These are phyloP conservation scores for Dacryopinax spathularia DNA, from an alignment of 768 basidiomycete genomes.

Conservation along the genomic window DNA sequence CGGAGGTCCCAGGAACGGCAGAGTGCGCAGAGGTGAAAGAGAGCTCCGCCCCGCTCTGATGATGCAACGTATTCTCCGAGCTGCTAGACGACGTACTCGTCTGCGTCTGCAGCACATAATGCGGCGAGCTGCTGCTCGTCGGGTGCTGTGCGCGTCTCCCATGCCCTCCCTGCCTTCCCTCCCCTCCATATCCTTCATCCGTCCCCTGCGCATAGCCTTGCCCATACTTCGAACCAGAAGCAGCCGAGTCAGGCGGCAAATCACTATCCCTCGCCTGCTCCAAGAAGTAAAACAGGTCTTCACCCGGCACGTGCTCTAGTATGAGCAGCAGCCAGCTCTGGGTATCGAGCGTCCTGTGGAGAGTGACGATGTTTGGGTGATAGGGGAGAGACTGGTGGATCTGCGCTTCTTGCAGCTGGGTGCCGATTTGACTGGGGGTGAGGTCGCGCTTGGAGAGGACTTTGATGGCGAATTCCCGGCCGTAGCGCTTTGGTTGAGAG, in stretches of 20 bases:
- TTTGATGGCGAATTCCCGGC: slow-evolving; percentile 87
- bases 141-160: too few relatives aligned
- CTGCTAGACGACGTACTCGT: too few relatives aligned
- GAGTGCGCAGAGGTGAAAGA: slow-evolving; percentile 28
- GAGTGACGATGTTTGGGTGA: slow-evolving; percentile 89
- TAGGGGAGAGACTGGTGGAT: slow-evolving; percentile 85
- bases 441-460: slow-evolving; percentile 89
- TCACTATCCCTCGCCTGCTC: slow-evolving; percentile 75
- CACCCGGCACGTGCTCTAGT: slow-evolving; percentile 89
- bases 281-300: slow-evolving; percentile 96
- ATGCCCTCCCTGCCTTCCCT: too few relatives aligned
- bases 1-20: slow-evolving; percentile 19
- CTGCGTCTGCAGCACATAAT: too few relatives aligned
- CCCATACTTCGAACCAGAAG: too few relatives aligned
- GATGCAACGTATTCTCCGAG: not conserved
- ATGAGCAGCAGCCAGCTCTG: slow-evolving; percentile 80
- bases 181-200: too few relatives aligned
- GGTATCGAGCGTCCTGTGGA: slow-evolving; percentile 87
- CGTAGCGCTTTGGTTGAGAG: slow-evolving; percentile 44
- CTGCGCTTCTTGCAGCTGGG: slow-evolving; percentile 88
- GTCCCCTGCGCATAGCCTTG: too few relatives aligned
- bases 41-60: too few relatives aligned
- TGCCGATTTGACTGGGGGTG: slow-evolving; percentile 67
- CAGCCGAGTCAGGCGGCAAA: slow-evolving; percentile 10
- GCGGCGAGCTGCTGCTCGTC: too few relatives aligned